Percentiles rank a stretch among this genome's conserved stretches.
These are phyloP conservation scores for Ustilago bromivora DNA, from an alignment of 1,284 basidiomycete species.

Conservation along the genomic window DNA sequence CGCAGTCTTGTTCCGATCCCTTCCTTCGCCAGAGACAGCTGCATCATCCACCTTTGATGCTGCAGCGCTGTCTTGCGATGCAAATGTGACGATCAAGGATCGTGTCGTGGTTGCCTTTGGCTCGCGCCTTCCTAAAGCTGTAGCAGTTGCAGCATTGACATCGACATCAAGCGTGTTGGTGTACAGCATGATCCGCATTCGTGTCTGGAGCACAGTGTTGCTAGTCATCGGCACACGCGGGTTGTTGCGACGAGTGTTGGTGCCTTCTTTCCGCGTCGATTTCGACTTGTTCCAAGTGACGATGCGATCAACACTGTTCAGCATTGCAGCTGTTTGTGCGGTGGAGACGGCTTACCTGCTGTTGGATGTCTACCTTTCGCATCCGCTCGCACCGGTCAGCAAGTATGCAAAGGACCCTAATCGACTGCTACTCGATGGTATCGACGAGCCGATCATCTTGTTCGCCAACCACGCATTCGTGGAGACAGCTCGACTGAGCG, in stretches of 20 bases:
- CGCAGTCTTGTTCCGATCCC: slow-evolving; percentile 16
- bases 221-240: slow-evolving; percentile 50
- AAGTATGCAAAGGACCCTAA: slow-evolving; percentile 41
- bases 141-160: slow-evolving; percentile 14
- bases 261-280: slow-evolving; percentile 57
- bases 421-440: slow-evolving; percentile 48
- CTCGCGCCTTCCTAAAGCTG: slow-evolving; percentile 18
- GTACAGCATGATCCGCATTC: slow-evolving; percentile 47
- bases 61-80: not conserved
- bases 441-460: slow-evolving; percentile 50
- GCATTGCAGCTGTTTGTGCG: slow-evolving; percentile 35
- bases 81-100: slow-evolving; percentile 38
- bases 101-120: slow-evolving; percentile 18
- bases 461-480: slow-evolving; percentile 55
- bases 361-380: slow-evolving; percentile 60
- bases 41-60: slow-evolving; percentile 42
- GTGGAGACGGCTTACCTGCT: slow-evolving; percentile 51
- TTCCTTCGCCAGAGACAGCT: slow-evolving; percentile 24
- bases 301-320: slow-evolving; percentile 28
- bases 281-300: slow-evolving; percentile 33
- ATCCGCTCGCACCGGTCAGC: slow-evolving; percentile 44
- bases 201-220: slow-evolving; percentile 49
- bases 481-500: slow-evolving; percentile 48
- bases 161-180: slow-evolving; percentile 18
- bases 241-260: slow-evolving; percentile 39